These are phyloP conservation scores for Curvularia verruculosa DNA, from an alignment of 2,329 filamentous ascomycete genomes.

Conservation along the genomic window DNA sequence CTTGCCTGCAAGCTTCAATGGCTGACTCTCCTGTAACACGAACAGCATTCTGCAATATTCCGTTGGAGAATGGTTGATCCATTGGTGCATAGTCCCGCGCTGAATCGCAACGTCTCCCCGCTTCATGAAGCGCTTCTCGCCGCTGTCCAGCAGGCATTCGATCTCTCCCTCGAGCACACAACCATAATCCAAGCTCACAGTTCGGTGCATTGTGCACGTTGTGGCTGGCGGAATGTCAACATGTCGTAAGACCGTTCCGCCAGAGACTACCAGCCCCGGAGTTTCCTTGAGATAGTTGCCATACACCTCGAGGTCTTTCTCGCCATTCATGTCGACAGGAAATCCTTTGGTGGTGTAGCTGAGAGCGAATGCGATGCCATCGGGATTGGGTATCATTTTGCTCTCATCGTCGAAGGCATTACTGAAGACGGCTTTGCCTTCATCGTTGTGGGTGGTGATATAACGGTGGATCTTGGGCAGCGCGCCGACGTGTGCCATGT, in stretches of 20 bases:
- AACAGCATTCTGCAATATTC: conserved; percentile 49
- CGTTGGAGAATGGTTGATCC: conserved; percentile 45
- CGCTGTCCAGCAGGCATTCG: conserved; percentile 48
- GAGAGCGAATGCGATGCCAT: conserved; percentile 57
- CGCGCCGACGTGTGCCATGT: conserved; percentile 41
- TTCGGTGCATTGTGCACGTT: conserved; percentile 50
- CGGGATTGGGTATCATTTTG: conserved; percentile 47
- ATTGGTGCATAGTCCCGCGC: conserved; percentile 50
- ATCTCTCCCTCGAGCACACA: conserved; percentile 50
- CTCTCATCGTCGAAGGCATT: conserved; percentile 45
- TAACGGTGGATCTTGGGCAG: conserved; percentile 45
- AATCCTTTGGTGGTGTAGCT: conserved; percentile 58
- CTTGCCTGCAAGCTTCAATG: conserved; percentile 40
- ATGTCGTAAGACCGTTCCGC: conserved; percentile 55
- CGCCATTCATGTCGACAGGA: conserved; percentile 54
- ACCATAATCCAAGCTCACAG: conserved; percentile 50
- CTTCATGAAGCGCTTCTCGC: conserved; percentile 46
- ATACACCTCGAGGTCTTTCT: conserved; percentile 57
- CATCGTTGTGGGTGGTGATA: conserved; percentile 45
- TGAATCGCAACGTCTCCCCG: conserved; percentile 49
- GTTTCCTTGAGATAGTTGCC: conserved; percentile 51
- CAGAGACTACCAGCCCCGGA: conserved; percentile 58
- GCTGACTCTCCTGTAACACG: conserved; percentile 46
- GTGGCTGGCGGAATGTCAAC: conserved; percentile 47
- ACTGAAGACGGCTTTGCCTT: conserved; percentile 48